Base-by-base conservation (phyloP, 208 protist genomes). In the Acanthamoeba quina region DNA sequence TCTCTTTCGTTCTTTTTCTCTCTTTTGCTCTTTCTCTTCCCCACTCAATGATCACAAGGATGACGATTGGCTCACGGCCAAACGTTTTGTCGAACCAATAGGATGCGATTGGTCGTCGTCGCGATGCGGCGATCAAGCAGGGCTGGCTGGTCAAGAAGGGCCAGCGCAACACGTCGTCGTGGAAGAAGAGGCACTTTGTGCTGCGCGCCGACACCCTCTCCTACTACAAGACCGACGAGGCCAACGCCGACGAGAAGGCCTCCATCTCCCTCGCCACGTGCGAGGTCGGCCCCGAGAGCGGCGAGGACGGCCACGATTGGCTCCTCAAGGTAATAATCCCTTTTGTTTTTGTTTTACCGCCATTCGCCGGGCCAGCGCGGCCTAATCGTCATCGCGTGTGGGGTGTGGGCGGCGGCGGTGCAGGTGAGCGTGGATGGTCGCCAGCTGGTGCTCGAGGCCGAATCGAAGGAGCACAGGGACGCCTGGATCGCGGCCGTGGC, bases 211-310 rank as follows among this genome's bases (percentile, higher is more conserved):
- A 86, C 78, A 62, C 52, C 37, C 78, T 86, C 44, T 86, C 78
- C 78, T 86, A 86, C 78, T 86, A 86, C 52, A 78, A 78, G 37
- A 62, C 78, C 78, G 52, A 62, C 29, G 78, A 86, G 52, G 26
- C 41, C 78, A 62, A 52, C 52, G 52, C 78, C 41, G 78, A 86
- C 47, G 78, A 86, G 52, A 86, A 86, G 78, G 78, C 49, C 34
- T 86, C 78, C 78, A 86, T 86, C 52, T 86, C 78, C 34, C 41
- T 86, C 49, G 78, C 41, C n/a, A 86, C 49, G 5, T 64, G 78
- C 78, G 29, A 24, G 15, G 29, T 86, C 78, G 41, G 29, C 34
- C 78, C 78, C 29, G 78, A 86, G 34, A 86, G 29, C 49, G 24
- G 26, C 78, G 78, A 86, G 29, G 52, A 86, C 17, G 78, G 78